Evolutionary conservation across 169 alveolate genomes (phyloP).

Genomic region (Babesia divergens): DNA sequence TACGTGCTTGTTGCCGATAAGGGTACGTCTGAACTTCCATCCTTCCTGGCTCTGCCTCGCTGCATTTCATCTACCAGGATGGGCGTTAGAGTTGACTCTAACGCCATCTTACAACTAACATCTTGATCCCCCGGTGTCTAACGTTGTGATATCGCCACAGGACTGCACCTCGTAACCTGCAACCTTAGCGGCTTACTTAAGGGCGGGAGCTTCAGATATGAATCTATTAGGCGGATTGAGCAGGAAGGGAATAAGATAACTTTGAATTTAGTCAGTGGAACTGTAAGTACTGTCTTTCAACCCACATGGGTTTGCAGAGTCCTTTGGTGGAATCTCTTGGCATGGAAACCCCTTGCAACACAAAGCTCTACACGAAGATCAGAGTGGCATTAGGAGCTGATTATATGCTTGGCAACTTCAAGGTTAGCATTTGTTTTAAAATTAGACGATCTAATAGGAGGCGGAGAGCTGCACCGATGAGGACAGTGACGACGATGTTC

Average conservation of each 20-base stretch:
- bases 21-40: conserved; percentile 43
- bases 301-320: background rate
- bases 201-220: conserved; percentile 40
- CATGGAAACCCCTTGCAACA: conserved; percentile 42
- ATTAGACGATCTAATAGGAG: conserved; percentile 19
- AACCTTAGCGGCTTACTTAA: conserved; percentile 40
- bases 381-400: conserved; percentile 22
- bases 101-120: background rate
- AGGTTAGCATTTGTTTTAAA: background rate
- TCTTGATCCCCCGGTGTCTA: too few species aligned
- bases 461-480: conserved; percentile 8
- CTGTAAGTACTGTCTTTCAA: background rate
- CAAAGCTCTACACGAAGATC: conserved; percentile 32
- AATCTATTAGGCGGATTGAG: background rate
- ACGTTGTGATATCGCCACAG: background rate
- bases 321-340: background rate
- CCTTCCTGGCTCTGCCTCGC: background rate
- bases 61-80: background rate
- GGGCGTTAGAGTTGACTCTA: background rate
- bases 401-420: background rate
- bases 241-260: background rate
- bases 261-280: background rate
- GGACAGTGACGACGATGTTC: background rate
- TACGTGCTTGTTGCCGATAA: conserved; percentile 53
- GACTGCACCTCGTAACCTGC: conserved; percentile 48